Percentiles rank a stretch among this genome's conserved stretches.
phyloP scores from a whole-genome alignment of 2,329 filamentous ascomycete species.

The Blastomyces emzantsi region DNA sequence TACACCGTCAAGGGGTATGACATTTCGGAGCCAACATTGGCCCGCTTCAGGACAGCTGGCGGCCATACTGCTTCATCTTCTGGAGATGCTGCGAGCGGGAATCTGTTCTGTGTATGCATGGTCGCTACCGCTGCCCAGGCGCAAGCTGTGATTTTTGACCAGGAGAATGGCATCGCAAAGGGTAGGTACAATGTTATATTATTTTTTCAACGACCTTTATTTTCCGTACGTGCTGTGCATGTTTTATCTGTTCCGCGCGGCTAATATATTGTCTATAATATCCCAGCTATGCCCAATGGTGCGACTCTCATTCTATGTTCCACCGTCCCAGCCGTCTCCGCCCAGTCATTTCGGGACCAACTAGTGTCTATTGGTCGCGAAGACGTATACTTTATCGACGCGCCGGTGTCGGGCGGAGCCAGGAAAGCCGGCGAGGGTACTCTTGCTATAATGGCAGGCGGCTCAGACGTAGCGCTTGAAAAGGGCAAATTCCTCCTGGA shows the following conservation, averaged over 20 bases:
- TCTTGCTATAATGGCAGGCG: slow-evolving; percentile 66
- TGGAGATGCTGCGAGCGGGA: slow-evolving; percentile 51
- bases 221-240: background rate
- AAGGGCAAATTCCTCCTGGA: slow-evolving; percentile 52
- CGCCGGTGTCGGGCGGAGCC: slow-evolving; percentile 63
- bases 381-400: slow-evolving; percentile 61
- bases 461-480: slow-evolving; percentile 47
- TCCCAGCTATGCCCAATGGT: slow-evolving; percentile 43
- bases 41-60: slow-evolving; percentile 55
- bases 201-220: background rate
- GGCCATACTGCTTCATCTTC: slow-evolving; percentile 52
- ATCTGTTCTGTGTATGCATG: slow-evolving; percentile 61
- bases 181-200: slow-evolving; percentile 15
- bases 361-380: slow-evolving; percentile 47
- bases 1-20: slow-evolving; percentile 64
- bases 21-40: slow-evolving; percentile 57
- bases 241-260: slow-evolving; percentile 14
- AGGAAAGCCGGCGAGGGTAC: slow-evolving; percentile 61
- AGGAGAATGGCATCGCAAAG: slow-evolving; percentile 42
- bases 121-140: slow-evolving; percentile 64
- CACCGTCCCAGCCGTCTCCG: slow-evolving; percentile 60
- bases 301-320: slow-evolving; percentile 59
- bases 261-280: background rate
- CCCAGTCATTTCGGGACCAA: slow-evolving; percentile 50
- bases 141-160: slow-evolving; percentile 55